These are phyloP conservation scores for Pichia heedii DNA, from an alignment of 805 yeast genomes.

Conservation along the genomic window DNA sequence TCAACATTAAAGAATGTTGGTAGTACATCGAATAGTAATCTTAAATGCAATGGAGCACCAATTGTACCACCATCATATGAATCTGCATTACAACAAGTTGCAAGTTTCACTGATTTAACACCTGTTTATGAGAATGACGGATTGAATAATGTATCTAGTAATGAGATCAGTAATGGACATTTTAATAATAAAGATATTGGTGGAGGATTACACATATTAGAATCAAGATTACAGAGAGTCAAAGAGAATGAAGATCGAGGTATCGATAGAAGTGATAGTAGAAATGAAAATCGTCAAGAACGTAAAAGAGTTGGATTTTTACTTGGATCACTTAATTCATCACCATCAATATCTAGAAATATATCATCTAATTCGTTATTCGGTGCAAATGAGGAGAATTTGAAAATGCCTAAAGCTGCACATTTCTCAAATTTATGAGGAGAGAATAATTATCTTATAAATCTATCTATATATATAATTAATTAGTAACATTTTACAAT, in stretches of 20 bases:
- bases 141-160: no score
- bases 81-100: constrained; percentile 58
- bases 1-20: background rate
- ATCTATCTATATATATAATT: no score
- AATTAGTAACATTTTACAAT: no score
- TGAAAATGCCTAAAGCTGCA: background rate
- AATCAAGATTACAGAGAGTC: constrained; percentile 21
- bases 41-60: constrained; percentile 5
- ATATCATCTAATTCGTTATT: constrained; percentile 6
- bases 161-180: background rate
- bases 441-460: no score
- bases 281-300: no score
- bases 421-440: background rate
- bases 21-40: background rate
- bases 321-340: background rate
- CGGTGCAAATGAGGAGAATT: no score
- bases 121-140: constrained; percentile 57
- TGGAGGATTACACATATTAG: constrained; percentile 24
- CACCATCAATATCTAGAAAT: constrained; percentile 9
- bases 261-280: no score
- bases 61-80: constrained; percentile 79
- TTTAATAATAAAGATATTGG: background rate
- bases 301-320: no score
- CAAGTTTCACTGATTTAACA: constrained; percentile 44
- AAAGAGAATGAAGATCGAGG: constrained; percentile 10